Conservation (phyloP, 2,329 filamentous ascomycete species). For the Didymella glomerata region DNA sequence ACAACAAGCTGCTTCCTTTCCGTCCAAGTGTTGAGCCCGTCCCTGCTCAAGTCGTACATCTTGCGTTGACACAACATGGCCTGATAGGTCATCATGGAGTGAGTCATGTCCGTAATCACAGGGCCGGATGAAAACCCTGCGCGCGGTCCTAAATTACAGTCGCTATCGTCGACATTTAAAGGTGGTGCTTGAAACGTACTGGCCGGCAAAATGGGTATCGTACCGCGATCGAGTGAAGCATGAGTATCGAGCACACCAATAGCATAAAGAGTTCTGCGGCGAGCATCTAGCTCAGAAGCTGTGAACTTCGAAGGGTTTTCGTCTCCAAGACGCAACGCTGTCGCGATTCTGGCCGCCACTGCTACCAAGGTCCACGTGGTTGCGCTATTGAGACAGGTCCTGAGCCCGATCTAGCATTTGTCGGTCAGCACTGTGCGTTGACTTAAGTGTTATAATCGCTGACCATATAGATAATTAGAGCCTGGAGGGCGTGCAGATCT, state of each 20-base stretch:
- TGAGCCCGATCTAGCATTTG: background rate
- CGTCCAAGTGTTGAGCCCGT: background rate
- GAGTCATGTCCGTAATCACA: background rate
- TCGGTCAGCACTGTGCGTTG: background rate
- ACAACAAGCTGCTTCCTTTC: background rate
- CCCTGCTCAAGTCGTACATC: background rate
- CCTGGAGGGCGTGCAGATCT: background rate
- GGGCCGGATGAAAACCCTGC: background rate
- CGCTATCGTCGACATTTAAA: background rate
- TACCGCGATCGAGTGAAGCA: background rate
- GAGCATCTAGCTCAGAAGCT: background rate
- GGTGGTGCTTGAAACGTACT: background rate
- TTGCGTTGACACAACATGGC: background rate
- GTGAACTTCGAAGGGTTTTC: background rate
- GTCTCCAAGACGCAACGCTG: background rate
- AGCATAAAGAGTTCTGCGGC: background rate
- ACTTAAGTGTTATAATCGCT: background rate
- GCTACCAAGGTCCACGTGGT: background rate
- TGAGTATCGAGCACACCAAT: background rate
- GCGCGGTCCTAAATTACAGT: background rate
- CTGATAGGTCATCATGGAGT: background rate
- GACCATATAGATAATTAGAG: background rate
- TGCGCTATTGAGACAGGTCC: background rate
- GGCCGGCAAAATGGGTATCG: background rate
- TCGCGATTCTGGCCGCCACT: background rate